These are phyloP conservation scores for Naganishia onofrii DNA, from an alignment of 768 basidiomycete species.

Conservation along the genomic window DNA sequence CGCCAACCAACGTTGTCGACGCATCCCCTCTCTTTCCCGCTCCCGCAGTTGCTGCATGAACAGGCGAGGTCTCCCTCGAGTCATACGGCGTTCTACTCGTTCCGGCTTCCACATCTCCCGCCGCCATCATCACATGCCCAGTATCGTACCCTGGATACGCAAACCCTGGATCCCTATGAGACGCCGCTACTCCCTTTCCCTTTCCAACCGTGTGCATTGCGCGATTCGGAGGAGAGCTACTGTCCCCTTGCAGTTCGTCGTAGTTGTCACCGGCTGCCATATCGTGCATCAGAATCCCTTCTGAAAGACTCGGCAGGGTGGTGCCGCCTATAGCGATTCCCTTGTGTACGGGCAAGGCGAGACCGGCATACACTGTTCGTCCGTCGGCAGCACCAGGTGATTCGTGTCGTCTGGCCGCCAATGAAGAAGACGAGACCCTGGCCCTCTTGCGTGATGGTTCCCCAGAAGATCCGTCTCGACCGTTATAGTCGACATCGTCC, in stretches of 20 bases:
- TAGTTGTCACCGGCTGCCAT: background rate
- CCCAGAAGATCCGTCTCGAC: background rate
- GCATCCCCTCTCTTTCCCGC: background rate
- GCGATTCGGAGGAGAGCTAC: no score
- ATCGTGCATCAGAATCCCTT: slow-evolving; percentile 4
- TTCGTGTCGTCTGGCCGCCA: background rate
- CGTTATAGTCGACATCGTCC: background rate
- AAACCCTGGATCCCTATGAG: background rate
- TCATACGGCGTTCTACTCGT: slow-evolving; percentile 14
- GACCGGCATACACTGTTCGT: background rate
- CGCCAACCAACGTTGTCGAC: background rate
- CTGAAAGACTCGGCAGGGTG: slow-evolving; percentile 15
- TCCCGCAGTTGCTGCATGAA: background rate
- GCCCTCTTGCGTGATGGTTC: background rate
- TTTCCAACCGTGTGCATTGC: no score
- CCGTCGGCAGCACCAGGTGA: background rate
- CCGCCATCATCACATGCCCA: background rate
- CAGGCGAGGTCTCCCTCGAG: background rate
- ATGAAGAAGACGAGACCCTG: background rate
- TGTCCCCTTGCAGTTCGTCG: background rate
- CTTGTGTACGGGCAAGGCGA: slow-evolving; percentile 6
- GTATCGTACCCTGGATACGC: background rate
- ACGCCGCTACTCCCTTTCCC: no score
- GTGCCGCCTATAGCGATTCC: slow-evolving; percentile 16
- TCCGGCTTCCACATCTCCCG: background rate